Evolutionary conservation across 805 yeast genomes (phyloP).

Genomic region (Torulaspora delbrueckii): DNA sequence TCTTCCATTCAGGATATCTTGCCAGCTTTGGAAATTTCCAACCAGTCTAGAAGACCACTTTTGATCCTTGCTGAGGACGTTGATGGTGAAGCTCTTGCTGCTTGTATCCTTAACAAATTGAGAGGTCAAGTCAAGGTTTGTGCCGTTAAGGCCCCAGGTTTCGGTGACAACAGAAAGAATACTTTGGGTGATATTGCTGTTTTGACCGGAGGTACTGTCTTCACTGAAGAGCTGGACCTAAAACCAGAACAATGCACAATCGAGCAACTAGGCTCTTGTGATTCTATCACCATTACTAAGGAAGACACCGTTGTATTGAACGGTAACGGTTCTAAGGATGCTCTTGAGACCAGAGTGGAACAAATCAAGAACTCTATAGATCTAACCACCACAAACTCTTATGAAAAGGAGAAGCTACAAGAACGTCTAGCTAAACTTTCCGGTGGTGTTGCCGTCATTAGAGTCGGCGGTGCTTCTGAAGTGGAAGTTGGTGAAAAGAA

Average conservation of each 20-base stretch:
- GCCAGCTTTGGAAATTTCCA: slow-evolving; percentile 89
- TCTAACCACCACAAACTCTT: slow-evolving; percentile 67
- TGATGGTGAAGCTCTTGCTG: slow-evolving; percentile 98
- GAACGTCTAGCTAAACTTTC: slow-evolving; percentile 95
- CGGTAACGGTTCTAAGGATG: slow-evolving; percentile 84
- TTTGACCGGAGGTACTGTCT: slow-evolving; percentile 82
- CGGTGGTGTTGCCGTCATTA: slow-evolving; percentile 97
- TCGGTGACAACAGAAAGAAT: slow-evolving; percentile 97
- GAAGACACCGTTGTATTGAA: slow-evolving; percentile 92
- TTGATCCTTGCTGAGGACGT: slow-evolving; percentile 91
- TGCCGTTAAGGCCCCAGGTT: slow-evolving; percentile 98
- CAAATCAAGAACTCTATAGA: slow-evolving; percentile 82
- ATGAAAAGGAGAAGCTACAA: slow-evolving; percentile 94
- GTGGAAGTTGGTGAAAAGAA: slow-evolving; percentile 99
- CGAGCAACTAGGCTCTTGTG: slow-evolving; percentile 86
- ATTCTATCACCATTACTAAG: slow-evolving; percentile 86
- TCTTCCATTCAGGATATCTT: slow-evolving; percentile 84
- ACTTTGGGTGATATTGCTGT: slow-evolving; percentile 93
- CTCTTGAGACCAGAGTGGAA: slow-evolving; percentile 80
- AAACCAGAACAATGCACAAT: slow-evolving; percentile 92
- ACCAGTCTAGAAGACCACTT: slow-evolving; percentile 88
- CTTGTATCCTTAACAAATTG: slow-evolving; percentile 92
- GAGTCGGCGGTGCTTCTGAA: slow-evolving; percentile 96
- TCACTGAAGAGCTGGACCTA: slow-evolving; percentile 88
- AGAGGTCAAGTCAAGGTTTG: slow-evolving; percentile 98